Base-by-base conservation (phyloP, 1,284 basidiomycete genomes). In the Inonotus hispidus region DNA sequence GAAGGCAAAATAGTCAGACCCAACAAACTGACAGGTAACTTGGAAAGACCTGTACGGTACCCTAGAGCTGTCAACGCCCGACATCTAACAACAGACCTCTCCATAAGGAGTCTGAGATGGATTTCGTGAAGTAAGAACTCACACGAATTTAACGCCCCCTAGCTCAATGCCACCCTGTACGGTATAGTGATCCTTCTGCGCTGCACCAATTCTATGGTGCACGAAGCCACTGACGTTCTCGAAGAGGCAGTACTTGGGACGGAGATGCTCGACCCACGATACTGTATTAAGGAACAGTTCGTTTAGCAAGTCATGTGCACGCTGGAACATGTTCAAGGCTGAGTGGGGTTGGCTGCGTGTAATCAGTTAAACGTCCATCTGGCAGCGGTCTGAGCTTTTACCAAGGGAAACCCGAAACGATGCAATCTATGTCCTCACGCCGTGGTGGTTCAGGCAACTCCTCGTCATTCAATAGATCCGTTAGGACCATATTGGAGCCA, bases 211-310 rank as follows among this genome's bases (percentile, higher is more conserved):
- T 11, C 73, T 78, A 65, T 77, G 86, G 13, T 68, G 71, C 1
- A 88, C 66, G 66, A 91, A 90, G 0, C 88, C 89, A 0, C 81
- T 75, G 11, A 91, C 88, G 66, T 91, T 91, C 70, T 91, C 88
- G 50, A 90, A 82, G 64, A 85, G 78, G 62, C 81, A 82, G 59
- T 81, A 82, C n/a, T 75, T 73, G 0, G 90, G 88, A 35, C 72
- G 71, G 27, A 85, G 72, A 54, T 80, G 78, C 63, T 91, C 87
- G 1, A 91, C 75, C 68, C 76, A 87, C 0, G 88, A 85, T 3
- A 90, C 72, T 0, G 83, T 73, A 1, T 77, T 83, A 11, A 85
- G 71, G 43, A 85, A 79, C 1, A 85, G 68, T 64, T 80, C 82
- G 62, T 78, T 83, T 67, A 84, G 82, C 16, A 66, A 67, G 64